phyloP scores from a whole-genome alignment of 352 stramenopile genomes.

The Blastocystis hominis region DNA sequence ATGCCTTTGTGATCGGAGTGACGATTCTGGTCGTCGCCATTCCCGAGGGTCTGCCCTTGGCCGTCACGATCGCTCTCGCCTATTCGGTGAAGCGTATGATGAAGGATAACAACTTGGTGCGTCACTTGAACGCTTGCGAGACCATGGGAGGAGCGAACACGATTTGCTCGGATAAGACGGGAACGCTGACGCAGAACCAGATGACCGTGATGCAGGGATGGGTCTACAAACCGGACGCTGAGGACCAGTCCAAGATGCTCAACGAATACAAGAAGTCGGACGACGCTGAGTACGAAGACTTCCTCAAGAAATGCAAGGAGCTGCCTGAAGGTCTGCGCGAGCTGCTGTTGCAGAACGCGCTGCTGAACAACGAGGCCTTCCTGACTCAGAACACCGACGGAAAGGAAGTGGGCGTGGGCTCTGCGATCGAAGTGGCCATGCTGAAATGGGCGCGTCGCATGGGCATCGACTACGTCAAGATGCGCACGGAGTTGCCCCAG shows the following conservation, averaged over 20 bases:
- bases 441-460: conserved; percentile 38
- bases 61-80: conserved; percentile 86
- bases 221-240: conserved; percentile 61
- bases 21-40: conserved; percentile 88
- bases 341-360: conserved; percentile 40
- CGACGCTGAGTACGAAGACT: conserved; percentile 35
- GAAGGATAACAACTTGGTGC: conserved; percentile 76
- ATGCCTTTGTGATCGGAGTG: conserved; percentile 75
- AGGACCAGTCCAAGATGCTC: conserved; percentile 63
- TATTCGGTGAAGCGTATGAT: conserved; percentile 76
- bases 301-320: conserved; percentile 41
- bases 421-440: conserved; percentile 49
- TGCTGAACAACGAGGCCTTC: conserved; percentile 57
- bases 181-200: conserved; percentile 87
- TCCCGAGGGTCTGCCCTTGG: conserved; percentile 88
- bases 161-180: conserved; percentile 94
- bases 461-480: conserved; percentile 33
- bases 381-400: conserved; percentile 21
- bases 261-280: conserved; percentile 24
- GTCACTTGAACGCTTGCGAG: conserved; percentile 75
- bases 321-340: neutral
- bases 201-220: conserved; percentile 81
- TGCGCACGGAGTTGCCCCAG: neutral
- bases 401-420: conserved; percentile 39
- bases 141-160: conserved; percentile 83